Conservation (phyloP, 306 rosid species). For the Ochetophila trinervis region DNA sequence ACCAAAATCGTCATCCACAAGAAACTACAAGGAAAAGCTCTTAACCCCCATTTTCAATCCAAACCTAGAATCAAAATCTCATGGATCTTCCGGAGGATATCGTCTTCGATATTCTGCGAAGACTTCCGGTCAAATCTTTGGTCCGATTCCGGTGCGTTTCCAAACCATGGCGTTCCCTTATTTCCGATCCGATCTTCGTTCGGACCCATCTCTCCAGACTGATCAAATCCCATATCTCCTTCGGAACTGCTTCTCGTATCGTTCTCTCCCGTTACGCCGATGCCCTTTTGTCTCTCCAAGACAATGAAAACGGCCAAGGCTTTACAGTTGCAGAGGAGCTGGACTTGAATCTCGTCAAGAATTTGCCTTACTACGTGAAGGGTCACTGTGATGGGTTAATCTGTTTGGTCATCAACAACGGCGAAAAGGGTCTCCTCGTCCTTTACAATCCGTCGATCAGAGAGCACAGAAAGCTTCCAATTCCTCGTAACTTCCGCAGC, state of each 20-base stretch:
- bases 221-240: neutral
- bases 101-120: conserved; percentile 28
- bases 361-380: conserved; percentile 40
- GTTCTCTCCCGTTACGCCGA: conserved; percentile 41
- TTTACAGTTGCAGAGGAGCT: conserved; percentile 15
- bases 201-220: conserved; percentile 17
- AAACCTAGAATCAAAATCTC: neutral
- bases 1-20: neutral
- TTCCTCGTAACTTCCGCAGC: conserved; percentile 23
- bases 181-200: conserved; percentile 24
- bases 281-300: conserved; percentile 23
- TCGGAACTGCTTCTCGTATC: conserved; percentile 15
- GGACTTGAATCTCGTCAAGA: conserved; percentile 1
- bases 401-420: conserved; percentile 38
- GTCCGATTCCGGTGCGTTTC: conserved; percentile 40
- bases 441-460: conserved; percentile 41
- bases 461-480: conserved; percentile 29
- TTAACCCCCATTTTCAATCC: neutral
- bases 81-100: conserved; percentile 38
- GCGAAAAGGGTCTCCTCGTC: conserved; percentile 26
- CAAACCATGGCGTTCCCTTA: conserved; percentile 34
- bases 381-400: conserved; percentile 47
- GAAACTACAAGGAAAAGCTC: too few relatives aligned
- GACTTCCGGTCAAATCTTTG: conserved; percentile 31
- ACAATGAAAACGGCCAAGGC: conserved; percentile 19